Percentiles rank a stretch among this genome's conserved stretches.
phyloP scores from a whole-genome alignment of 257 asterid genomes.

The Gentiana dahurica region DNA sequence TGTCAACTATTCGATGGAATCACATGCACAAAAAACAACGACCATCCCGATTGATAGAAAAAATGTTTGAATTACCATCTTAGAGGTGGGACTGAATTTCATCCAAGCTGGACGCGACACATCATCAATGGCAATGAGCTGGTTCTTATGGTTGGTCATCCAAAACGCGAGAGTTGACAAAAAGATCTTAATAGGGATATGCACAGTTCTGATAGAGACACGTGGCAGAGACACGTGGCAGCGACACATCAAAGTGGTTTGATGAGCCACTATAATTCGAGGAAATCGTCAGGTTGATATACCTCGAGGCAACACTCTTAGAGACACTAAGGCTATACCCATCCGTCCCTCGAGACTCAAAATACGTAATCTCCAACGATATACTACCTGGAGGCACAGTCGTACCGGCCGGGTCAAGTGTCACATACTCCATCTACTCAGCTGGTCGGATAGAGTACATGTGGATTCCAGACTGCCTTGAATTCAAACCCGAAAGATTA shows the following conservation, averaged over 20 bases:
- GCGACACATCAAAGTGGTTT: constrained; percentile 26
- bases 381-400: constrained; percentile 53
- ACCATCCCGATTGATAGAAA: too few species aligned
- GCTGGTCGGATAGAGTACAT: constrained; percentile 47
- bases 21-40: too few species aligned
- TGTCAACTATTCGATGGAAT: too few species aligned
- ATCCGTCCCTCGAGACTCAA: constrained; percentile 58
- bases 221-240: constrained; percentile 45
- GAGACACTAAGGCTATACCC: constrained; percentile 60
- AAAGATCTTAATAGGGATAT: constrained; percentile 31
- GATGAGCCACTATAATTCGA: constrained; percentile 46
- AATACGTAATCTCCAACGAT: constrained; percentile 44
- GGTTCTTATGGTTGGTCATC: constrained; percentile 57
- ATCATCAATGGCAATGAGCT: constrained; percentile 58
- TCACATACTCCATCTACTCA: constrained; percentile 55
- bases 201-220: constrained; percentile 25
- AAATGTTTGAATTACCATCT: constrained; percentile 23
- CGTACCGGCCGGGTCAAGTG: constrained; percentile 46
- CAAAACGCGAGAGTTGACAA: constrained; percentile 40
- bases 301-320: constrained; percentile 50
- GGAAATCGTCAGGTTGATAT: constrained; percentile 40
- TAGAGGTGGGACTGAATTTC: constrained; percentile 53
- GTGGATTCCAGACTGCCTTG: constrained; percentile 41
- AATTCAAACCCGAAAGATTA: constrained; percentile 49
- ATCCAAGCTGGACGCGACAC: constrained; percentile 78